Base-by-base conservation (phyloP, 306 rosid genomes). In the Crotalaria pallida region DNA sequence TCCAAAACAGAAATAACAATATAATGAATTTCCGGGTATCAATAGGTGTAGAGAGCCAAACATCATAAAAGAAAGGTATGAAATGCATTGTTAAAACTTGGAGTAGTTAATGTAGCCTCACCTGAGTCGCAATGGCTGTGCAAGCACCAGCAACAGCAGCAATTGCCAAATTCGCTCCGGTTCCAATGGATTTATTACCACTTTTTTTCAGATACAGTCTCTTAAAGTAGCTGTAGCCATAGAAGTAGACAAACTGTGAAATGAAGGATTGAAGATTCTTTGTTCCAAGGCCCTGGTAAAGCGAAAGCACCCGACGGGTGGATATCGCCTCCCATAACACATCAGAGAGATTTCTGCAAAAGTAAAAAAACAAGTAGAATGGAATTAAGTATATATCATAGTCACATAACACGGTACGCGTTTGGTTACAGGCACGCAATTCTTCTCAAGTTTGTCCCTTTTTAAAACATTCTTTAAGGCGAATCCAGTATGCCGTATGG, bases 111-210 rank as follows among this genome's bases (percentile, higher is more conserved):
- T 24, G 76, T 60, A 26, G 63, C 77, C 84, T 79, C 77, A 95
- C 99, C 97, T 95, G 99, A 70, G 99, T 95, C 18, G 52, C 58
- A 73, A 95, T 66, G 43, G 97, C 99, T 41, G 97, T 95, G 88
- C 97, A 92, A 47, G 96, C 93, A 63, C 99, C 99, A 26, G 99
- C 99, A 65, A 96, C 96, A 56, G 99, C 99, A 72, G 99, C 99
- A 62, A 95, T 74, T 58, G 83, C 34, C 80, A 95, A 82, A 78
- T 95, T 95, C 58, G 88, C 96, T 63, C 56, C 84, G 29, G 96
- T 91, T 69, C 96, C 97, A 51, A 95, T 95, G 49, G 84, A 81
- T 72, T 82, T 95, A 74, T 75, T 76, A 49, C 97, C 96, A 38
- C 92, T 87, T 69, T 76, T 95, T 78, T 73, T 75, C 18, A 95